phyloP scores from a whole-genome alignment of 768 basidiomycete species.

The Phanerochaete sordida region DNA sequence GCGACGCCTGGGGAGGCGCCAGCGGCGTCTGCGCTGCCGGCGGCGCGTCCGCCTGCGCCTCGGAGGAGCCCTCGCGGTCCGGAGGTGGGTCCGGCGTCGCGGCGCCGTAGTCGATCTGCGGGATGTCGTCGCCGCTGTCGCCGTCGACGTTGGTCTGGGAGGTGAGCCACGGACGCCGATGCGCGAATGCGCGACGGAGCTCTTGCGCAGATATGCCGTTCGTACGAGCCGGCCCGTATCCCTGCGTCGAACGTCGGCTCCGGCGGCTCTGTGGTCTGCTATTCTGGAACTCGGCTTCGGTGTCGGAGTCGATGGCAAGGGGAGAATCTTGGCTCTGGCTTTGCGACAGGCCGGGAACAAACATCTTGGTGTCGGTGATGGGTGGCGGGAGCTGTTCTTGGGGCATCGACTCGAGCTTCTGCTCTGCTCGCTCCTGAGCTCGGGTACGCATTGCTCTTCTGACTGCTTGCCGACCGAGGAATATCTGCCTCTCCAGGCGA shows the following conservation, averaged over 20 bases:
- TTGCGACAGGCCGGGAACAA: conserved; percentile 2
- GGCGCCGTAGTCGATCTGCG: conserved; percentile 10
- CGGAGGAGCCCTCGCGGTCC: background rate
- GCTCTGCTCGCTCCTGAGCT: conserved; percentile 16
- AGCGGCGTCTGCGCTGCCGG: background rate
- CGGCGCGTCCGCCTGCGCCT: background rate
- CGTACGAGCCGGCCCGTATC: background rate
- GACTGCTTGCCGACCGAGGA: conserved; percentile 70
- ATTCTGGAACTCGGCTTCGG: conserved; percentile 39
- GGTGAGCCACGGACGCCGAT: background rate
- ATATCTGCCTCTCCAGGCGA: conserved; percentile 79
- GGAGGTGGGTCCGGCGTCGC: conserved; percentile 13
- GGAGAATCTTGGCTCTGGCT: conserved; percentile 39
- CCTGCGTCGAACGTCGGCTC: background rate
- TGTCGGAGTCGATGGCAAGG: conserved; percentile 76
- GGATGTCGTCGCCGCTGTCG: too few species aligned
- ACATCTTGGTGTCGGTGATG: conserved; percentile 23
- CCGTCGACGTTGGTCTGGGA: too few species aligned
- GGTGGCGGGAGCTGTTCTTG: conserved; percentile 24
- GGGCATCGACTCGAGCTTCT: conserved; percentile 18
- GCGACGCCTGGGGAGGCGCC: background rate
- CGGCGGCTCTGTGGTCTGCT: background rate
- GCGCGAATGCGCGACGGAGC: background rate
- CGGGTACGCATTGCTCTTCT: conserved; percentile 47
- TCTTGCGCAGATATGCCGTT: background rate